Base-by-base conservation (phyloP, 345 rosid genomes). In the Excoecaria agallocha region DNA sequence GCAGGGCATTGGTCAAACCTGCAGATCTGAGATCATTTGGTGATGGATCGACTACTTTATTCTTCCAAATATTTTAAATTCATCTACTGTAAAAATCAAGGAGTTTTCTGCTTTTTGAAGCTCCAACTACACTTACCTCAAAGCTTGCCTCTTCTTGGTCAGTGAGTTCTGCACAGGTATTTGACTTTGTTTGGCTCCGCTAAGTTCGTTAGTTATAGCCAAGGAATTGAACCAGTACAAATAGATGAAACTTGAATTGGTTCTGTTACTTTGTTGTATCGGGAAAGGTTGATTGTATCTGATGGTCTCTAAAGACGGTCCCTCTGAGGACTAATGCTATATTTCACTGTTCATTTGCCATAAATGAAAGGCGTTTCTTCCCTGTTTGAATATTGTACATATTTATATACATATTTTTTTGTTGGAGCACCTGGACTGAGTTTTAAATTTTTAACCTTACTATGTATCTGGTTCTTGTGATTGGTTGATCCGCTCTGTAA, bases 31-130 rank as follows among this genome's bases (percentile, higher is more conserved):
- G 92, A 76, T 93, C 99, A 15, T 95, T 86, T 78, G 93, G 99
- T 12, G 99, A 95, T 69, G 98, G 99, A 76, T 91, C 98, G 6
- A 93, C 99, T 38, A 95, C 94, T 86, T 85, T 95, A 84, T 91
- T 91, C 84, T 93, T 93, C 85, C 98, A 93, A 88, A 82, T 91
- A 76, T 95, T 91, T 86, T 95, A 80, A 83, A 70, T n/a, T 22
- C 7, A 12, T 50, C 59, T 37, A 56, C 74, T 73, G 68, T 71
- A 71, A 72, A 71, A 37, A 66, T 20, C 13, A 49, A 13, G 69
- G 75, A 64, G 50, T 46, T 71, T 65, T 38, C 80, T 55, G 60
- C 72, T 12, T 19, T 41, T 15, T 43, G 48, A 41, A 59, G 69
- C 62, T 76, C 64, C 63, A 61, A 39, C 38, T 30, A 30, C 20